Base-by-base conservation (phyloP, 345 rosid genomes). In the Gossypioides kirkii region DNA sequence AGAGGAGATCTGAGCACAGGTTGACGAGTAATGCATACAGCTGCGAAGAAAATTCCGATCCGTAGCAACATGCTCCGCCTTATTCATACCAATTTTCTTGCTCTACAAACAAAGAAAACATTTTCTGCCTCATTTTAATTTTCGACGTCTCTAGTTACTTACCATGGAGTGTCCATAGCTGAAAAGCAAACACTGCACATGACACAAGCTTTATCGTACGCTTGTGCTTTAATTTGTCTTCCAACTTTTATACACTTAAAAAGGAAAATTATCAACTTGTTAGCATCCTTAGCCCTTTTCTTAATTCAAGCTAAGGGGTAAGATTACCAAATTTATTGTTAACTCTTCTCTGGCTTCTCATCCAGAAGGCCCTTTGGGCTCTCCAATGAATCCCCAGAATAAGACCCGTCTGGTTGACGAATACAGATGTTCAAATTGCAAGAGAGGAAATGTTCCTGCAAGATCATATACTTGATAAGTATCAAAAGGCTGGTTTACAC, bases 361-460 rank as follows among this genome's bases (percentile, higher is more conserved):
- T 82, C 85, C 69, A 79, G 58, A 59, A 70, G 80, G 62, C 79
- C 87, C 67, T 72, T 78, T 12, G 80, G 87, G 77, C 90, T 83
- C 54, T 87, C 90, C 64, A 84, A 25, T 17, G 81, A 74, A 80
- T 90, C 94, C 78, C 84, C 90, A 18, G 85, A 71, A 73, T 89
- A 91, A 22, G 95, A 93, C 32, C 97, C 93, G 77, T 91, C 96
- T 3, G 94, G 82, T 79, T 89, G 92, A 77, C 91, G 87, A 69
- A 85, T 77, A 72, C 78, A 79, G 61, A 85, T 81, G 80, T 91
- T 88, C 86, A 89, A 84, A 78, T 88, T 93, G 79, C 89, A 84
- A 20, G 97, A 85, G 45, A 85, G 81, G 41, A 81, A 77, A 25
- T 79, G 79, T 28, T 91, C 97, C 97, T 91, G 88, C 74, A 84